Evolutionary conservation across 306 rosid species (phyloP), one percentile per base, ranked within the genome.

Genomic region (Trifolium dubium): DNA sequence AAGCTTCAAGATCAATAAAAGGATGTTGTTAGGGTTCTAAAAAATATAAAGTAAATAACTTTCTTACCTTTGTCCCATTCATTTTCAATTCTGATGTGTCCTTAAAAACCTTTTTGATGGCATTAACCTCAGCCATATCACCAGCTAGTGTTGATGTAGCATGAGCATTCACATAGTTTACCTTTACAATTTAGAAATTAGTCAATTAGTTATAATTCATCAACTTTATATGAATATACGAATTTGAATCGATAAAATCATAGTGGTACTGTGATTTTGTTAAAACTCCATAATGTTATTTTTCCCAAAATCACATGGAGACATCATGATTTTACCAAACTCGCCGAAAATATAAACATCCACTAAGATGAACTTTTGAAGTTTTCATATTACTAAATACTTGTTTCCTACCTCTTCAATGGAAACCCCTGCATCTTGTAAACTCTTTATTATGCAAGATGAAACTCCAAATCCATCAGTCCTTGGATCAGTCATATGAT

Each of bases 121-220:
- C 96, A 78, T 76, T 86, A 39, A 88, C 73, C 85, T 90, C 96
- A 55, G 91, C 91, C 83, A 88, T 75, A 71, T 90, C 96, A 44
- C 93, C 96, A 8, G 87, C 93, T 55, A 78, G 69, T 30, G 96
- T 90, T 30, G 96, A 90, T 0, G 96, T 88, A 68, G 96, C 96
- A 77, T 88, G 96, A 77, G 93, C 92, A 85, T 90, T 90, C 80
- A 90, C 86, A 76, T 90, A 90, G 82, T 85, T 88, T 75, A 88
- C 96, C 96, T 87, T 79, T 60, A 60, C 65, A 39, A 2, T 76
- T 76, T 43, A 64, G 11, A 55, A 69, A 10, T 19, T n/a, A 80
- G 13, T 1, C 11, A 64, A 64, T 71, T 37, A 9, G 6, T 37
- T 23, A 56, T 47, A 15, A 72, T 51, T 61, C 61, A 37, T 32